Percentiles rank a stretch among this genome's conserved stretches.
These are phyloP conservation scores for Apium graveolens DNA, from an alignment of 129 eudicot genomes.

Conservation along the genomic window DNA sequence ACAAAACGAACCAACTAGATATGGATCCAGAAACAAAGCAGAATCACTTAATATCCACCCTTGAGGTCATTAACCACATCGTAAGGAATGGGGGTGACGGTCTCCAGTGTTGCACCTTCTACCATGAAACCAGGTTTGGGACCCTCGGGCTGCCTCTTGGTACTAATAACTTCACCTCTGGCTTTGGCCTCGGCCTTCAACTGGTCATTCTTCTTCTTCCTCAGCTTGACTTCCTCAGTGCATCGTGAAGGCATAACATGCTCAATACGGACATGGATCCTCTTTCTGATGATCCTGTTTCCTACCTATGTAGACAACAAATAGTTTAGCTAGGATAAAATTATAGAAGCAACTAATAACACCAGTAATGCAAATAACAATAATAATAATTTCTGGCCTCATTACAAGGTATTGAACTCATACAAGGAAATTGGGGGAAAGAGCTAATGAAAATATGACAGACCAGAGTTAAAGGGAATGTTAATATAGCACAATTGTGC, in stretches of 20 bases:
- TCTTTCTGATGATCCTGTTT: conserved; percentile 62
- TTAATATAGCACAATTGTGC: background rate
- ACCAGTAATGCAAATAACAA: background rate
- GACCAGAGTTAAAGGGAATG: background rate
- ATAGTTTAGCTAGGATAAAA: background rate
- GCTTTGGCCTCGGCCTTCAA: conserved; percentile 85
- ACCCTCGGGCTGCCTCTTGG: conserved; percentile 81
- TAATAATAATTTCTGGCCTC: background rate
- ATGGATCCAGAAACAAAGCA: background rate
- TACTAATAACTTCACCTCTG: conserved; percentile 61
- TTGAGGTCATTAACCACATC: conserved; percentile 94
- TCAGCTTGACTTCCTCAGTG: conserved; percentile 58
- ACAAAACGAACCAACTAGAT: background rate
- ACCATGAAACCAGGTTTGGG: conserved; percentile 95
- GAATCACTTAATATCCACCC: conserved; percentile 60
- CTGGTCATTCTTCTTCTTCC: conserved; percentile 65
- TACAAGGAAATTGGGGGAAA: background rate
- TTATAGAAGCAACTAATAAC: background rate
- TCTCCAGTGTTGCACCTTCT: conserved; percentile 74
- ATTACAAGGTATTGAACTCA: background rate
- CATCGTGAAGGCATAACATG: conserved; percentile 83
- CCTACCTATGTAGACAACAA: conserved; percentile 43
- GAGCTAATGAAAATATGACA: background rate
- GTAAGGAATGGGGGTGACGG: conserved; percentile 88
- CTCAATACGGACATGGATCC: conserved; percentile 86